A percentile compares a stretch with the other conserved stretches of the same genome.
phyloP scores from a whole-genome alignment of 805 yeast species.

The Ogataea neopini region DNA sequence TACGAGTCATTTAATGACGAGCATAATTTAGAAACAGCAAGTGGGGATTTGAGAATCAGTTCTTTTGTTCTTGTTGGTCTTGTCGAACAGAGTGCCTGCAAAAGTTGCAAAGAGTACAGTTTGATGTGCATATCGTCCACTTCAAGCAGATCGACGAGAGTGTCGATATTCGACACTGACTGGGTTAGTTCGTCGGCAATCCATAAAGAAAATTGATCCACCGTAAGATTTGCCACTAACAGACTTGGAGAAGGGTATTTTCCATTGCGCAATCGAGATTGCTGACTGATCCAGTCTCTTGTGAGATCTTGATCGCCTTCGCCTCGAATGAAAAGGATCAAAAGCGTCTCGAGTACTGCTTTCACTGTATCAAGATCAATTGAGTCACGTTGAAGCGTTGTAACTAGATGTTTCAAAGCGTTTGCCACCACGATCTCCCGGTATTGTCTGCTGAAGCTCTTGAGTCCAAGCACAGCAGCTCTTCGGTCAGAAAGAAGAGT shows the following conservation, averaged over 20 bases:
- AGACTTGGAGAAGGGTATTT: constrained; percentile 75
- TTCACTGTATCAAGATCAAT: constrained; percentile 69
- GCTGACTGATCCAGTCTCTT: constrained; percentile 70
- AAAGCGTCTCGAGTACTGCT: constrained; percentile 81
- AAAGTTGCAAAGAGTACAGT: constrained; percentile 77
- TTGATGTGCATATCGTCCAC: constrained; percentile 69
- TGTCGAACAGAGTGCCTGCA: constrained; percentile 80
- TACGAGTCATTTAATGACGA: constrained; percentile 58
- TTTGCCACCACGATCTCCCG: constrained; percentile 89
- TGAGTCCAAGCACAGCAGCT: constrained; percentile 87
- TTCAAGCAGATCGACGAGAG: constrained; percentile 48
- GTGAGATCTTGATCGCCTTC: constrained; percentile 62
- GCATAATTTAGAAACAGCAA: constrained; percentile 78
- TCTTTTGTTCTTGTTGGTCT: constrained; percentile 76
- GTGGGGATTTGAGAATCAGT: constrained; percentile 67
- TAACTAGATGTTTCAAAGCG: constrained; percentile 74
- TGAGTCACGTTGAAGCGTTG: constrained; percentile 61
- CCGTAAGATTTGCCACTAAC: constrained; percentile 50
- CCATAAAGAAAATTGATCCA: constrained; percentile 91
- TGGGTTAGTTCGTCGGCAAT: constrained; percentile 91
- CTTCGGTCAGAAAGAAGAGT: constrained; percentile 80
- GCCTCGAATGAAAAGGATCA: constrained; percentile 74
- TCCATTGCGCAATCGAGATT: constrained; percentile 72
- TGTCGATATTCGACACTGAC: constrained; percentile 46
- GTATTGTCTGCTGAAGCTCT: constrained; percentile 84